Conservation (phyloP, 768 basidiomycete species). For the Collybia sordida region DNA sequence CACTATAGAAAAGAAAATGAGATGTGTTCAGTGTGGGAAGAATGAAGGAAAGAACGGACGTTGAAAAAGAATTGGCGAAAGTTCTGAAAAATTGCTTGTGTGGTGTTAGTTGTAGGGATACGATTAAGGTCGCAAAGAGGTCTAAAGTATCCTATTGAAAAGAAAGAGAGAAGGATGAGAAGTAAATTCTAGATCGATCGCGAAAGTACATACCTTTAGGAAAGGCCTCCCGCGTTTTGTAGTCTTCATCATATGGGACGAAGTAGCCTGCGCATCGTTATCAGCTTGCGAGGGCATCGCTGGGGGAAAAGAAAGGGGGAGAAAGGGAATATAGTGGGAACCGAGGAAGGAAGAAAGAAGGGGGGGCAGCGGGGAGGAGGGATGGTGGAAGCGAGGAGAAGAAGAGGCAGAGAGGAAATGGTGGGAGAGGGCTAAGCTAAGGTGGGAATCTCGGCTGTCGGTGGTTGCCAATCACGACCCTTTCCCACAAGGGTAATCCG, state of each 20-base stretch:
- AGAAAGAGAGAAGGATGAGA: neutral
- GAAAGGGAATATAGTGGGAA: conserved; percentile 30
- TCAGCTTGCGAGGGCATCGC: conserved; percentile 41
- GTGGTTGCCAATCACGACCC: conserved; percentile 39
- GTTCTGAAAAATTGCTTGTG: conserved; percentile 97
- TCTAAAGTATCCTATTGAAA: conserved; percentile 87
- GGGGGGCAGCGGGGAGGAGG: conserved; percentile 22
- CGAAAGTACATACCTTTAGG: conserved; percentile 64
- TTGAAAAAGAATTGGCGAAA: conserved; percentile 93
- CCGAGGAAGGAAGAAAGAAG: conserved; percentile 47
- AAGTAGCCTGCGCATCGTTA: conserved; percentile 52
- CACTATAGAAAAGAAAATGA: conserved; percentile 46
- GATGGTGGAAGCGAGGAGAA: conserved; percentile 25
- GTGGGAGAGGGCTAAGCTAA: conserved; percentile 25
- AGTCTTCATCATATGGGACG: conserved; percentile 98
- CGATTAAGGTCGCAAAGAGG: conserved; percentile 94
- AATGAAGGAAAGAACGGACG: conserved; percentile 54
- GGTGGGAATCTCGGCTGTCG: conserved; percentile 39
- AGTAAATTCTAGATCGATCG: conserved; percentile 7
- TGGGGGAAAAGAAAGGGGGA: conserved; percentile 12
- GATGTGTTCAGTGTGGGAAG: conserved; percentile 10
- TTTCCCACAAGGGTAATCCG: conserved; percentile 39
- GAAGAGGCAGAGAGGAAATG: conserved; percentile 19
- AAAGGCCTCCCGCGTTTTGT: conserved; percentile 94
- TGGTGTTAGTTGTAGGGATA: conserved; percentile 83